phyloP scores from a whole-genome alignment of 768 basidiomycete genomes.

The Leccinum barrowsii region DNA sequence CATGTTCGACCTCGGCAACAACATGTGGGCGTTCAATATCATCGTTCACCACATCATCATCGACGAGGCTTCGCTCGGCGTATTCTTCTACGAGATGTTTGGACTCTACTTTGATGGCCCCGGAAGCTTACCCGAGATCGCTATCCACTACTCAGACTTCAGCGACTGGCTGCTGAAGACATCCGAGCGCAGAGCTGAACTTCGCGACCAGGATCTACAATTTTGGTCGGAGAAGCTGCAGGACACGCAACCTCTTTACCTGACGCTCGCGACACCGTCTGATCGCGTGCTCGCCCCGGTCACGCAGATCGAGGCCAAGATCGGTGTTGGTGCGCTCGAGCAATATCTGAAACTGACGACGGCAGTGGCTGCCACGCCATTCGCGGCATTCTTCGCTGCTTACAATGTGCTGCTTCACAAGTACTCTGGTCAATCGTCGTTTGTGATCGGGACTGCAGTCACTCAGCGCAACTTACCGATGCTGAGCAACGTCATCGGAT shows the following conservation, averaged over 20 bases:
- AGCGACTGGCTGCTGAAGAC: constrained; percentile 27
- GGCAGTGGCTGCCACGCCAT: constrained; percentile 19
- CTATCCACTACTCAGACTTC: constrained; percentile 21
- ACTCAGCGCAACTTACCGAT: constrained; percentile 30
- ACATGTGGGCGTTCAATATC: constrained; percentile 27
- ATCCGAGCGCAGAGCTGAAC: constrained; percentile 25
- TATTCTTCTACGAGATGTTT: constrained; percentile 31
- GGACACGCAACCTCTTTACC: constrained; percentile 15
- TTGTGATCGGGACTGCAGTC: constrained; percentile 29
- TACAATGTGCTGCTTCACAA: constrained; percentile 34
- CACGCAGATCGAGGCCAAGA: constrained; percentile 27
- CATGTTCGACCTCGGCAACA: constrained; percentile 23
- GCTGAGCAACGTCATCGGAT: constrained; percentile 23
- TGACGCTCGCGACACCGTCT: constrained; percentile 26
- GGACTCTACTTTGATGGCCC: constrained; percentile 25
- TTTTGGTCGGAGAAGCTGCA: constrained; percentile 24
- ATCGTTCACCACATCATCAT: constrained; percentile 32
- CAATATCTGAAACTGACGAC: constrained; percentile 20
- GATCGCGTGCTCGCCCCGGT: constrained; percentile 26
- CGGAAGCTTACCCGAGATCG: constrained; percentile 22
- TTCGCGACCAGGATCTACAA: constrained; percentile 23
- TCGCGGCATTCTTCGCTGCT: constrained; percentile 31
- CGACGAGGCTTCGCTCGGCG: constrained; percentile 27
- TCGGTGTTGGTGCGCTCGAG: constrained; percentile 16
- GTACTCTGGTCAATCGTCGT: constrained; percentile 29